phyloP scores from a whole-genome alignment of 179 eudicot species.

The Camellia oleifera region DNA sequence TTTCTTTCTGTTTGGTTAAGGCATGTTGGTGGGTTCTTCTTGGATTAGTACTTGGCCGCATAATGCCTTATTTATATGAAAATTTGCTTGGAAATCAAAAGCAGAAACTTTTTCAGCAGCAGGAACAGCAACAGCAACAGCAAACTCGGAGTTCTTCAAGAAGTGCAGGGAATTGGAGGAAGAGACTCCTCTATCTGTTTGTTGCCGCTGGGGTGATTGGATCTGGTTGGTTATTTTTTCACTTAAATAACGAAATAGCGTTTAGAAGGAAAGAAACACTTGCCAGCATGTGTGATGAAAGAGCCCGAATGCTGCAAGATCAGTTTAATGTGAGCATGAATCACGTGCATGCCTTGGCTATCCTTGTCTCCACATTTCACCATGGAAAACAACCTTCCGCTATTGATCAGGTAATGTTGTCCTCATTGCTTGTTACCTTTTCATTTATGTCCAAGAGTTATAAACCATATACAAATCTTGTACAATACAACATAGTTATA shows the following conservation, averaged over 20 bases:
- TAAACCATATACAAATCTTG: background rate
- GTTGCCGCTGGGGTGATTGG: conserved; percentile 34
- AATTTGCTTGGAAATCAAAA: conserved; percentile 29
- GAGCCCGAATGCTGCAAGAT: conserved; percentile 96
- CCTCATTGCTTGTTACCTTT: background rate
- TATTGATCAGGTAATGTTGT: conserved; percentile 68
- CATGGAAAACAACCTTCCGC: conserved; percentile 80
- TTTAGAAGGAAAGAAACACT: conserved; percentile 63
- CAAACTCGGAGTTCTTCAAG: conserved; percentile 37
- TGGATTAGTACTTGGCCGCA: conserved; percentile 41
- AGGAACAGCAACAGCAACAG: conserved; percentile 41
- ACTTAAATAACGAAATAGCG: conserved; percentile 37
- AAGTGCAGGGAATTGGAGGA: conserved; percentile 54
- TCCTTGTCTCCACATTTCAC: conserved; percentile 82
- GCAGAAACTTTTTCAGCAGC: conserved; percentile 28
- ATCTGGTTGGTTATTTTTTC: conserved; percentile 45
- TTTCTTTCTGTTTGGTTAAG: conserved; percentile 34
- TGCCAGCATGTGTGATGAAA: conserved; percentile 87
- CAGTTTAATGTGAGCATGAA: conserved; percentile 96
- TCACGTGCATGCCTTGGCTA: conserved; percentile 89
- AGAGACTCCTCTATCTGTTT: conserved; percentile 41
- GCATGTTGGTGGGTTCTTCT: conserved; percentile 48
- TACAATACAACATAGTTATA: background rate
- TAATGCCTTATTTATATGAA: conserved; percentile 21
- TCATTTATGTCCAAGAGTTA: background rate